These are phyloP conservation scores for Erysimum cheiranthoides DNA, from an alignment of 345 rosid genomes.

Conservation along the genomic window DNA sequence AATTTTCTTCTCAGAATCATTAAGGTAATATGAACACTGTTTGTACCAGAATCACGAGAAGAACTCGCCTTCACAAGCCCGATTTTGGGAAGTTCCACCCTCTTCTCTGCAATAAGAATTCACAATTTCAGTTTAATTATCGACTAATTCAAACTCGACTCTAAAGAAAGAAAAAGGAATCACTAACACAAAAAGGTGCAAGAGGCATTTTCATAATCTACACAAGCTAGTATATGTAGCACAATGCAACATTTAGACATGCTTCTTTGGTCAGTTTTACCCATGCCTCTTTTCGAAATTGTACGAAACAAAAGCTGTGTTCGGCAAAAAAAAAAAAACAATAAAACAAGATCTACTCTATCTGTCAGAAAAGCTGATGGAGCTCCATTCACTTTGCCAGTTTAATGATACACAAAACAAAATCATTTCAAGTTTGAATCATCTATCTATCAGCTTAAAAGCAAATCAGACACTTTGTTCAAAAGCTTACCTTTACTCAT, in stretches of 20 bases:
- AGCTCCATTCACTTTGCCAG: conserved; percentile 27
- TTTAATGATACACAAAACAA: conserved; percentile 19
- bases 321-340: background rate
- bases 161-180: background rate
- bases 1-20: background rate
- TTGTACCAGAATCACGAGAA: conserved; percentile 30
- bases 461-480: conserved; percentile 25
- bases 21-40: background rate
- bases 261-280: background rate
- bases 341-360: background rate
- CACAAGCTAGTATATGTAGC: background rate
- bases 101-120: conserved; percentile 13
- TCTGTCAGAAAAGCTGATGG: conserved; percentile 7
- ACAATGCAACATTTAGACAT: conserved; percentile 6
- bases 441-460: conserved; percentile 19
- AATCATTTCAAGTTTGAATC: conserved; percentile 30
- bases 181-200: background rate
- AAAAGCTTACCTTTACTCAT: conserved; percentile 59
- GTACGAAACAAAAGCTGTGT: background rate
- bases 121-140: background rate
- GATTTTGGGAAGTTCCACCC: conserved; percentile 4
- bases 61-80: conserved; percentile 24
- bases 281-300: background rate
- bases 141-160: background rate
- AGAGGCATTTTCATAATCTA: background rate